Base-by-base conservation (phyloP, 139 green algal species). In the Chloropicon primus region DNA sequence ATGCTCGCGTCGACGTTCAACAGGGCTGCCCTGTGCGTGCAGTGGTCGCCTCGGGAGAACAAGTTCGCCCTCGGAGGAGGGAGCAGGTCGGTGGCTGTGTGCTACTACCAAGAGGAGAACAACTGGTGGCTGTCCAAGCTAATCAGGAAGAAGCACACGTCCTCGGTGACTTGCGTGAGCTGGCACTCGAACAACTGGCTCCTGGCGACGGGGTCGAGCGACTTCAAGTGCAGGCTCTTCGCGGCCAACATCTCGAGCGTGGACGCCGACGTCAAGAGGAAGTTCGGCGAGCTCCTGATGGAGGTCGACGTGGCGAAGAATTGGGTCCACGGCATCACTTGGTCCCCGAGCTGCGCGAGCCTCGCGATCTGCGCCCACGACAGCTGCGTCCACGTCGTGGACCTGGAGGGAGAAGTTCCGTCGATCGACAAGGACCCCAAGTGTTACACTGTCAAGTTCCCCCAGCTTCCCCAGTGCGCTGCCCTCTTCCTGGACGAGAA, bases 181-280 rank as follows among this genome's bases (percentile, higher is more conserved):
- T 86, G 82, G 82, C 82, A 86, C 27, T 82, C 82, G 24, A 86
- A 84, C 82, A 86, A 86, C 53, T 79, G 73, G 27, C 29, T 85
- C 0, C 73, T 86, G 0, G 82, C 82, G 3, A 86, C 82, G 26
- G 75, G 81, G 21, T 86, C 77, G 25, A 86, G 76, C 22, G 82
- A 86, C 41, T 72, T 27, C 71, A 78, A 76, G 25, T 84, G 75
- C 41, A 28, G 72, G 1, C 24, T 84, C 0, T 81, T 84, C 28
- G 77, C 28, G 22, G 73, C 71, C n/a, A 53, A 29, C 25, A 71
- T 80, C 22, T 26, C 54, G 2, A 54, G 26, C 28, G 2, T 28
- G 28, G n/a, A 28, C 17, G 73, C 21, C 73, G 10, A 28, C 73
- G 73, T 76, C 24, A 27, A 23, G 22, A 27, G 28, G 73, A 76